Evolutionary conservation across 2,329 filamentous ascomycete genomes (phyloP).

Genomic region (Fulvia fulva): DNA sequence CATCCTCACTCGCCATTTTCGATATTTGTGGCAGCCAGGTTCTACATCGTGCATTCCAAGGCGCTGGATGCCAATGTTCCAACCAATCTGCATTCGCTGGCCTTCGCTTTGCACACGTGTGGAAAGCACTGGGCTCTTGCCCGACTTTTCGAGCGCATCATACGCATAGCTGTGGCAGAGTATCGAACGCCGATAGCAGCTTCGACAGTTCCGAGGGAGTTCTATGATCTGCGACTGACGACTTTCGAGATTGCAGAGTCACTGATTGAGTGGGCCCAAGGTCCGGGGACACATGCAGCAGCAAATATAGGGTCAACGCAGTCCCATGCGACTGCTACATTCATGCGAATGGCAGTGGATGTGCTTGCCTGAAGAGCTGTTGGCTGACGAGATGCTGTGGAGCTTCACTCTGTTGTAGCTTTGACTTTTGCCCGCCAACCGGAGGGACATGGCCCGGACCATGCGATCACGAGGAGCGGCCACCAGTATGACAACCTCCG

Average conservation of each 20-base stretch:
- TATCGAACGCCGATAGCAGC: constrained; percentile 23
- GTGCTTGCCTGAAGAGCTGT: constrained; percentile 4
- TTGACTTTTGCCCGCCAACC: constrained; percentile 1
- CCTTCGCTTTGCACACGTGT: constrained; percentile 26
- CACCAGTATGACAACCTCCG: background rate
- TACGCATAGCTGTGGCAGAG: constrained; percentile 28
- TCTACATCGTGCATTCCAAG: constrained; percentile 30
- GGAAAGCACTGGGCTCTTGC: constrained; percentile 27
- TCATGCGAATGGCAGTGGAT: constrained; percentile 5
- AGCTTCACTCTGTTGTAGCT: constrained; percentile 4
- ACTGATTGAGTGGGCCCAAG: constrained; percentile 25
- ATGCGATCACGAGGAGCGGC: background rate
- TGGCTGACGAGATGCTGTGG: background rate
- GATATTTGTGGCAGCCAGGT: constrained; percentile 28
- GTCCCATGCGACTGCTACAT: constrained; percentile 1
- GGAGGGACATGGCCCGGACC: constrained; percentile 4
- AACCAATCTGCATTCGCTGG: constrained; percentile 25
- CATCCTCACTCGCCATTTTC: constrained; percentile 26
- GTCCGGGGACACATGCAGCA: constrained; percentile 1
- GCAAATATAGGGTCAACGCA: background rate
- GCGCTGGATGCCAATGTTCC: constrained; percentile 24
- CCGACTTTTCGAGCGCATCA: constrained; percentile 25
- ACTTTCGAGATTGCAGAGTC: constrained; percentile 29
- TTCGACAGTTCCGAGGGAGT: constrained; percentile 25
- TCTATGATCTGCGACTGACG: constrained; percentile 29